A percentile compares a stretch with the other conserved stretches of the same genome.
Conservation (phyloP, 2,329 filamentous ascomycete species). For the Alternaria arbusti region DNA sequence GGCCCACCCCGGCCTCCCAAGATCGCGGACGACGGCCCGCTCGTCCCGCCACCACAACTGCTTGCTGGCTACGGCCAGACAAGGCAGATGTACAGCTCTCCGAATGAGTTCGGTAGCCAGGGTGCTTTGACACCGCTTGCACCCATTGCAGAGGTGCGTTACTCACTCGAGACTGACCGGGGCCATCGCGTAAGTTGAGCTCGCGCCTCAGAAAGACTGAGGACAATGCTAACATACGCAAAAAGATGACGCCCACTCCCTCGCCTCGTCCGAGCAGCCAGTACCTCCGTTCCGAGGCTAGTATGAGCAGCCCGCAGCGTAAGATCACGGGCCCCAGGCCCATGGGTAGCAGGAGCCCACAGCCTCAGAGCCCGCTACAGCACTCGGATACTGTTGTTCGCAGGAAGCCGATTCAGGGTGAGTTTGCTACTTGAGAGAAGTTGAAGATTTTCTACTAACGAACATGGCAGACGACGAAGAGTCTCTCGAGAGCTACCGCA, state of each 20-base stretch:
- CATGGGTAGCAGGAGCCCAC: constrained; percentile 53
- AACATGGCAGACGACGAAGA: constrained; percentile 31
- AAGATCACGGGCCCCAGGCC: constrained; percentile 58
- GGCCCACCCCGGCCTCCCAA: constrained; percentile 60
- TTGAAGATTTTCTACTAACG: constrained; percentile 4
- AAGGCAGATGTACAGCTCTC: constrained; percentile 48
- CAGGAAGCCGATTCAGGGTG: constrained; percentile 46
- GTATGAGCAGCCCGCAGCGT: constrained; percentile 43
- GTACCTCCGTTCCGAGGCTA: constrained; percentile 31
- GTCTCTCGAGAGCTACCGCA: constrained; percentile 42
- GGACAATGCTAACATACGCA: constrained; percentile 14
- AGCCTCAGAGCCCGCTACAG: constrained; percentile 34
- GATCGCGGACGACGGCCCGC: constrained; percentile 62
- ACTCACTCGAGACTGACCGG: constrained; percentile 57
- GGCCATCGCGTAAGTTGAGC: constrained; percentile 31
- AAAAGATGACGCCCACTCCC: constrained; percentile 41
- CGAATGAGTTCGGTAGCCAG: constrained; percentile 46
- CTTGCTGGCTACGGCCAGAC: constrained; percentile 48
- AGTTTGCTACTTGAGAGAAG: background rate
- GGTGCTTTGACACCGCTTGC: constrained; percentile 51
- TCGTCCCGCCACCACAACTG: constrained; percentile 60
- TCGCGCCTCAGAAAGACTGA: background rate
- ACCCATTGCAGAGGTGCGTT: constrained; percentile 60
- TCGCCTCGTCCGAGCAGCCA: constrained; percentile 38
- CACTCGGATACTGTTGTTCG: constrained; percentile 45